Percentiles rank a stretch among this genome's conserved stretches.
phyloP scores from a whole-genome alignment of 139 green algal species.

The Raphidocelis subcapitata region DNA sequence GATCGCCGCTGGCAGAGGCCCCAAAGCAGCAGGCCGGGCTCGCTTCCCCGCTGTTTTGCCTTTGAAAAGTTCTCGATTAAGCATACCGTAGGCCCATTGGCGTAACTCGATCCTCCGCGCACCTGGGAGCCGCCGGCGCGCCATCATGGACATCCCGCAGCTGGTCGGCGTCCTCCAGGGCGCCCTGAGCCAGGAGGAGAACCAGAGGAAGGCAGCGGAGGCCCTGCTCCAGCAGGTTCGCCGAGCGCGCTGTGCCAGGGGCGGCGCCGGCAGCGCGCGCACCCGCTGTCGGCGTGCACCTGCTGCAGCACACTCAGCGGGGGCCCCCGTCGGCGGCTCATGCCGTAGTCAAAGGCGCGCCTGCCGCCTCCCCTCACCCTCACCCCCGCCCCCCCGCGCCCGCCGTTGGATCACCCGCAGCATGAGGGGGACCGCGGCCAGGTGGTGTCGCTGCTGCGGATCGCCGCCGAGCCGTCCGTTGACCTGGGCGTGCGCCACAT shows the following conservation, averaged over 20 bases:
- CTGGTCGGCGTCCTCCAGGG: constrained; percentile 61
- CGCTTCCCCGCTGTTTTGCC: too few relatives aligned
- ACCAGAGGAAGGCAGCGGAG: constrained; percentile 65
- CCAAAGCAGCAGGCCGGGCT: too few relatives aligned
- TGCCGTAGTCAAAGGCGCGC: too few relatives aligned
- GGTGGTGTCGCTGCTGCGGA: constrained; percentile 76
- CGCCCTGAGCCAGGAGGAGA: constrained; percentile 57
- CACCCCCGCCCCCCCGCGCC: too few relatives aligned
- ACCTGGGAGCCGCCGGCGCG: not conserved
- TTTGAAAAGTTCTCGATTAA: too few relatives aligned
- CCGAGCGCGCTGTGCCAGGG: not conserved
- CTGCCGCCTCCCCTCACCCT: too few relatives aligned
- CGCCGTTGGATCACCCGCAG: constrained; percentile 35
- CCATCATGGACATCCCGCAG: constrained; percentile 61
- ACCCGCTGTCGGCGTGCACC: not conserved
- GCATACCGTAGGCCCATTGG: too few relatives aligned
- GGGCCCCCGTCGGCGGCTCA: too few relatives aligned
- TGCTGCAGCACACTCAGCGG: too few relatives aligned
- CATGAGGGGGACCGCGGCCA: constrained; percentile 62
- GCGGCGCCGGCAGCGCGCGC: not conserved
- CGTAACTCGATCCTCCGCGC: too few relatives aligned
- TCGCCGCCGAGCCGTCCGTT: constrained; percentile 69
- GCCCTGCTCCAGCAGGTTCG: constrained; percentile 70
- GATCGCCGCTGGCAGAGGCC: too few relatives aligned
- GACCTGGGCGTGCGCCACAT: constrained; percentile 80